Evolutionary conservation across 345 rosid species (phyloP).

Genomic region (Nephelium lappaceum): DNA sequence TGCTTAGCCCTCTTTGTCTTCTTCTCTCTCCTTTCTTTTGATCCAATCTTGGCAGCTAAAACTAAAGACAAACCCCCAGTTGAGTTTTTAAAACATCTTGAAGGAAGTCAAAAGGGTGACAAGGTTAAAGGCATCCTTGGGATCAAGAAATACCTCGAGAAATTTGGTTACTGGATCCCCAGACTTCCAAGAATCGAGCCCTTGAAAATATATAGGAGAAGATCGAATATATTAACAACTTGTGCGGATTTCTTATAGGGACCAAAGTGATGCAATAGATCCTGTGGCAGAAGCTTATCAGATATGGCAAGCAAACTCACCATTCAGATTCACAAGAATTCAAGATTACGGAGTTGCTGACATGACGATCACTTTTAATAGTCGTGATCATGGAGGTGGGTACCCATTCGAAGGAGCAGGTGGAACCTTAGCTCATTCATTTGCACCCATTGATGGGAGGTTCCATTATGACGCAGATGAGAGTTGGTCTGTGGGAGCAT

Average conservation of each 20-base stretch:
- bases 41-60: not conserved
- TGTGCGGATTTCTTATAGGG: not conserved
- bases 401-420: slow-evolving; percentile 22
- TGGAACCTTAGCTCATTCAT: slow-evolving; percentile 30
- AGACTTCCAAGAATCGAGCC: not conserved
- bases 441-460: slow-evolving; percentile 27
- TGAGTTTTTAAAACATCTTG: slow-evolving; percentile 30
- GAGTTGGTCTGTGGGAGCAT: slow-evolving; percentile 15
- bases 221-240: too few species aligned
- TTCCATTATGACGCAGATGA: slow-evolving; percentile 42
- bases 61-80: slow-evolving; percentile 13
- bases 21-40: too few species aligned
- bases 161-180: slow-evolving; percentile 37
- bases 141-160: slow-evolving; percentile 34
- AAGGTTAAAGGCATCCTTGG: slow-evolving; percentile 28
- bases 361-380: slow-evolving; percentile 27
- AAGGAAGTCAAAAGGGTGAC: slow-evolving; percentile 43
- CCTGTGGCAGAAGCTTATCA: slow-evolving; percentile 28
- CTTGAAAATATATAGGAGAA: not conserved
- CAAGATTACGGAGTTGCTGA: slow-evolving; percentile 11
- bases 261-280: not conserved
- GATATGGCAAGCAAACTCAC: slow-evolving; percentile 31
- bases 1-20: too few species aligned
- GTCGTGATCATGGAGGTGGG: slow-evolving; percentile 30
- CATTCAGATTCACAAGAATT: slow-evolving; percentile 23